Conservation (phyloP, 805 yeast species). For the Hanseniaspora jakobsenii region DNA sequence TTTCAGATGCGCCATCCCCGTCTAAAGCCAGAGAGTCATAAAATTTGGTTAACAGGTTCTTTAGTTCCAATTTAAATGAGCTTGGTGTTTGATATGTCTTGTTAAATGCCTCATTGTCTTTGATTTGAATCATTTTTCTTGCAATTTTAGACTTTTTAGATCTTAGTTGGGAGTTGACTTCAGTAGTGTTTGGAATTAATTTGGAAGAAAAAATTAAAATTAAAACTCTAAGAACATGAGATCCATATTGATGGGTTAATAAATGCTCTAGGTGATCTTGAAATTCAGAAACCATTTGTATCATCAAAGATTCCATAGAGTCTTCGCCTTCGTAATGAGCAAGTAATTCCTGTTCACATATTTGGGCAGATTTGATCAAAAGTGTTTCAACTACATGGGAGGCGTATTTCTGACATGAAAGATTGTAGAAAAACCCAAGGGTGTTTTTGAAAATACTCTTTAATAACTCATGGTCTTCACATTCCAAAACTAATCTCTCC, state of each 20-base stretch:
- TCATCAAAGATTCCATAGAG: conserved; percentile 55
- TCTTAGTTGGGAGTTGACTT: conserved; percentile 59
- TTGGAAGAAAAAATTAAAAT: conserved; percentile 66
- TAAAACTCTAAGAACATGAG: conserved; percentile 71
- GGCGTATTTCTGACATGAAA: conserved; percentile 78
- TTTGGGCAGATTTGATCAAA: conserved; percentile 58
- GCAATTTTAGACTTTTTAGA: conserved; percentile 79
- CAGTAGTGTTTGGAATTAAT: conserved; percentile 59
- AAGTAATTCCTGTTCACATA: conserved; percentile 61
- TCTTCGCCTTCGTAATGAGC: conserved; percentile 31
- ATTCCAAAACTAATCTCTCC: conserved; percentile 67
- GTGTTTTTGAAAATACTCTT: conserved; percentile 55
- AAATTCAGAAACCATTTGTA: conserved; percentile 54
- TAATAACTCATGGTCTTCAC: conserved; percentile 48
- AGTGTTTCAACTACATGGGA: conserved; percentile 89
- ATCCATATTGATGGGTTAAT: conserved; percentile 68
- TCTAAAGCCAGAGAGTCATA: conserved; percentile 26
- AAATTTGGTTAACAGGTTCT: conserved; percentile 36
- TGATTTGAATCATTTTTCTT: conserved; percentile 81
- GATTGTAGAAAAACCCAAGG: conserved; percentile 58
- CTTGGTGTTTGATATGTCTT: conserved; percentile 58
- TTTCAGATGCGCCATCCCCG: conserved; percentile 30
- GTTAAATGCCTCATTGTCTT: conserved; percentile 61
- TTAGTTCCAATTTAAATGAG: conserved; percentile 51
- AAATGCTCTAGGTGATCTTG: conserved; percentile 47